Percentiles rank a stretch among this genome's conserved stretches.
Conservation (phyloP, 2,329 filamentous ascomycete species). For the Aspergillus proliferans region DNA sequence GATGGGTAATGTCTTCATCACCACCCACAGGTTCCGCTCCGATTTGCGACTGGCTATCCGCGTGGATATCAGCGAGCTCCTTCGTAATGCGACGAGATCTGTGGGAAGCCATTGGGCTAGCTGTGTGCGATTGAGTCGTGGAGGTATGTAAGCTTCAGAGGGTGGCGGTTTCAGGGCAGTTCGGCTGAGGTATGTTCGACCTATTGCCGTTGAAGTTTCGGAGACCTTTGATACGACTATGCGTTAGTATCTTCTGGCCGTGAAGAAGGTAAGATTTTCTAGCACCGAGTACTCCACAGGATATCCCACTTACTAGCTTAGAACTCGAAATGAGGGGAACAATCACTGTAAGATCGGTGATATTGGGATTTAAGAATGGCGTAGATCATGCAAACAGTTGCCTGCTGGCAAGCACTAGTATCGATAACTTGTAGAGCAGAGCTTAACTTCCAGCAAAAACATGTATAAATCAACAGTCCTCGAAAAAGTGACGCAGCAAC, state of each 20-base stretch:
- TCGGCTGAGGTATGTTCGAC: neutral
- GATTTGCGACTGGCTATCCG: slow-evolving; percentile 71
- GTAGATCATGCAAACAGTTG: too few relatives aligned
- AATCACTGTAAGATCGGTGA: too few relatives aligned
- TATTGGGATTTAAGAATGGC: too few relatives aligned
- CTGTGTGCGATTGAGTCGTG: neutral
- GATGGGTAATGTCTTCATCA: slow-evolving; percentile 67
- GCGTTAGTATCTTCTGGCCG: neutral
- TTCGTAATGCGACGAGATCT: slow-evolving; percentile 50
- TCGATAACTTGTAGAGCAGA: too few relatives aligned
- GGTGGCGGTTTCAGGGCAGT: too few relatives aligned
- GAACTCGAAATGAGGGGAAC: too few relatives aligned
- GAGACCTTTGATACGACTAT: neutral
- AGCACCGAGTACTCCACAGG: too few relatives aligned
- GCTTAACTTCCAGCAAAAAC: too few relatives aligned
- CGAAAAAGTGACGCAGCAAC: neutral
- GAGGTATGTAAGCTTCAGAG: too few relatives aligned
- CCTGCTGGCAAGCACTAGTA: too few relatives aligned
- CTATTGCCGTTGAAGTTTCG: neutral
- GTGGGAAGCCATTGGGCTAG: slow-evolving; percentile 48
- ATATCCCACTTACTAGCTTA: too few relatives aligned
- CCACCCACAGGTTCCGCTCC: slow-evolving; percentile 57
- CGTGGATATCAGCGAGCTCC: slow-evolving; percentile 44
- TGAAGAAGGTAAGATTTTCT: neutral
- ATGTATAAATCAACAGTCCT: neutral